Evolutionary conservation across 2,329 filamentous ascomycete species (phyloP).

Genomic region (Alternaria sp.): DNA sequence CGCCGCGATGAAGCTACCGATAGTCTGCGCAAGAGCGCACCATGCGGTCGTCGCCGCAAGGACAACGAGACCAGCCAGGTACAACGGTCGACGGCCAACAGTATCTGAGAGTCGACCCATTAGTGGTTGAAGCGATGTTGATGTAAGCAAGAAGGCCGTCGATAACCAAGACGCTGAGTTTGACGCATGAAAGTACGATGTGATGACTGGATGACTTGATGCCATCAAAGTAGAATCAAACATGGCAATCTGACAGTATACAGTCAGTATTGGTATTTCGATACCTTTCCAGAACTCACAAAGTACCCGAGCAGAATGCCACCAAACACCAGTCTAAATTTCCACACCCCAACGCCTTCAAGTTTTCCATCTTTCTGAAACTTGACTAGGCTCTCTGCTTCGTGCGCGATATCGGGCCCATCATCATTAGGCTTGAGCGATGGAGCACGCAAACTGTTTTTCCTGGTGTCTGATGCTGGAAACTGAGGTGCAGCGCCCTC

Average conservation of each 20-base stretch:
- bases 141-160: conserved; percentile 79
- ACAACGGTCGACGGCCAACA: conserved; percentile 73
- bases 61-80: conserved; percentile 69
- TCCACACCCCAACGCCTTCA: conserved; percentile 43
- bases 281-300: conserved; percentile 34
- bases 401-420: conserved; percentile 25
- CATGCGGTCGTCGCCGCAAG: conserved; percentile 73
- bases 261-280: conserved; percentile 45
- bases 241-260: conserved; percentile 50
- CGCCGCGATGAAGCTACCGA: conserved; percentile 75
- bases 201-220: conserved; percentile 81
- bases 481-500: conserved; percentile 34
- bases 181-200: conserved; percentile 78
- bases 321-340: conserved; percentile 50
- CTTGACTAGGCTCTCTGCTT: conserved; percentile 31
- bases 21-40: conserved; percentile 73
- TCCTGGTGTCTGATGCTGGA: conserved; percentile 33
- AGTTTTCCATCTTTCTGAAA: conserved; percentile 47
- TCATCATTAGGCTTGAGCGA: conserved; percentile 36
- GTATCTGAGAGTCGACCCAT: conserved; percentile 79
- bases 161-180: conserved; percentile 86
- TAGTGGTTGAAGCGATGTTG: conserved; percentile 78
- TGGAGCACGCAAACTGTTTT: conserved; percentile 36
- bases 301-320: conserved; percentile 51
- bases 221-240: conserved; percentile 87